A percentile compares a stretch with the other conserved stretches of the same genome.
Conservation (phyloP, 2,329 filamentous ascomycete genomes). For the Stachybotrys chartarum region DNA sequence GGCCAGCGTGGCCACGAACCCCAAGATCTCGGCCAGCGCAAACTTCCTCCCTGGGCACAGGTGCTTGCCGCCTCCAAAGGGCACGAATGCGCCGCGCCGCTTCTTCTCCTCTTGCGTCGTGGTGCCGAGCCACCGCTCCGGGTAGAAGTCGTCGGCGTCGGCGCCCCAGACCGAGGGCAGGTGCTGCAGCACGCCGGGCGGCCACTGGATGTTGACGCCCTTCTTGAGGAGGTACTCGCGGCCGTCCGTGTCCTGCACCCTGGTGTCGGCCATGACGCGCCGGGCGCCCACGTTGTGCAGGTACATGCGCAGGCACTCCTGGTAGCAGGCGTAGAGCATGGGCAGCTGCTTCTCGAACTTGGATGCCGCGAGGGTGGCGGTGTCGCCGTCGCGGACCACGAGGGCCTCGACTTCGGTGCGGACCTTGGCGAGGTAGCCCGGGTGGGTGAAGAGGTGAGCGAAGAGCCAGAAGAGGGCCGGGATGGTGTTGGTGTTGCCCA, state of each 20-base stretch:
- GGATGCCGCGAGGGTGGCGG: constrained; percentile 21
- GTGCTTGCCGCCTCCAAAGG: constrained; percentile 24
- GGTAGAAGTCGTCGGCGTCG: constrained; percentile 9
- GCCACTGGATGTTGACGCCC: constrained; percentile 15
- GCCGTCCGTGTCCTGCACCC: constrained; percentile 13
- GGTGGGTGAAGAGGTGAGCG: constrained; percentile 18
- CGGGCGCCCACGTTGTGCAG: constrained; percentile 29
- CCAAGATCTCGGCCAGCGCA: constrained; percentile 20
- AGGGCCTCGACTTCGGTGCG: constrained; percentile 20
- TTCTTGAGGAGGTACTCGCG: constrained; percentile 16
- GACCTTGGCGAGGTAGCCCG: constrained; percentile 15
- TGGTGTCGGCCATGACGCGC: constrained; percentile 30
- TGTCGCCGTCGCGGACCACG: background rate
- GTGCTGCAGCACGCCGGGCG: constrained; percentile 12
- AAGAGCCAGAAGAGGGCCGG: constrained; percentile 29
- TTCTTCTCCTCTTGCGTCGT: constrained; percentile 11
- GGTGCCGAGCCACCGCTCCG: constrained; percentile 12
- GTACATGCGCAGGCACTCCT: constrained; percentile 34
- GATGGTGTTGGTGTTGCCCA: constrained; percentile 26
- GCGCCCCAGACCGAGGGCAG: constrained; percentile 12
- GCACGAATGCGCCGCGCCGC: constrained; percentile 14
- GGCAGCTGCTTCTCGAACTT: constrained; percentile 29
- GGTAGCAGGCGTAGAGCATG: constrained; percentile 32
- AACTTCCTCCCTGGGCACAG: constrained; percentile 24
- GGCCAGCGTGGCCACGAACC: background rate